Conservation (phyloP, 2,329 filamentous ascomycete species). For the Curvularia sp. region DNA sequence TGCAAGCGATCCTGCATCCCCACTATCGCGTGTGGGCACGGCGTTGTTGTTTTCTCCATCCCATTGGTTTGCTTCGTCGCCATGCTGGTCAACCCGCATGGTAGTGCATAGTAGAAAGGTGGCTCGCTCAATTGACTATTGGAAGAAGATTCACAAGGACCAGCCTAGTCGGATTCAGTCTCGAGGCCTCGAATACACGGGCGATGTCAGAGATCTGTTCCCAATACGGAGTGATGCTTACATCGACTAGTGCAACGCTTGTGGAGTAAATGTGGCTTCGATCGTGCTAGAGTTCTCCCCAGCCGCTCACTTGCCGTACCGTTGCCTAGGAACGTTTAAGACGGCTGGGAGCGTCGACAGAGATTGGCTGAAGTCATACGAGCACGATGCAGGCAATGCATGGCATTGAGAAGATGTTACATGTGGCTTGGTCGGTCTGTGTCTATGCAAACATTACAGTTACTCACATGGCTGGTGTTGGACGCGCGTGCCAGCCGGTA, state of each 20-base stretch:
- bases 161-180: constrained; percentile 15
- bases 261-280: constrained; percentile 28
- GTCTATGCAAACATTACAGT: not conserved
- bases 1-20: constrained; percentile 14
- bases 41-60: constrained; percentile 4
- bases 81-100: constrained; percentile 18
- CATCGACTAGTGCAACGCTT: constrained; percentile 21
- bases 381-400: not conserved
- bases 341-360: constrained; percentile 4
- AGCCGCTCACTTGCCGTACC: constrained; percentile 22
- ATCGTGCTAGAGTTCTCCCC: constrained; percentile 12
- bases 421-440: not conserved
- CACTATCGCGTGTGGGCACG: constrained; percentile 14
- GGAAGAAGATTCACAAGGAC: constrained; percentile 17
- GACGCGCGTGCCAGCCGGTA: constrained; percentile 9
- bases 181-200: constrained; percentile 12
- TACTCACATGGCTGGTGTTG: constrained; percentile 1
- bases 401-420: constrained; percentile 6
- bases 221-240: constrained; percentile 22
- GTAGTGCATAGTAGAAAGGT: constrained; percentile 20
- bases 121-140: constrained; percentile 24
- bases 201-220: constrained; percentile 29
- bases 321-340: constrained; percentile 18
- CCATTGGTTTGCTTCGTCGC: constrained; percentile 17
- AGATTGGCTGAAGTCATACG: constrained; percentile 3